A percentile compares a stretch with the other conserved stretches of the same genome.
Conservation (phyloP, 768 basidiomycete genomes). For the Suillus discolor region DNA sequence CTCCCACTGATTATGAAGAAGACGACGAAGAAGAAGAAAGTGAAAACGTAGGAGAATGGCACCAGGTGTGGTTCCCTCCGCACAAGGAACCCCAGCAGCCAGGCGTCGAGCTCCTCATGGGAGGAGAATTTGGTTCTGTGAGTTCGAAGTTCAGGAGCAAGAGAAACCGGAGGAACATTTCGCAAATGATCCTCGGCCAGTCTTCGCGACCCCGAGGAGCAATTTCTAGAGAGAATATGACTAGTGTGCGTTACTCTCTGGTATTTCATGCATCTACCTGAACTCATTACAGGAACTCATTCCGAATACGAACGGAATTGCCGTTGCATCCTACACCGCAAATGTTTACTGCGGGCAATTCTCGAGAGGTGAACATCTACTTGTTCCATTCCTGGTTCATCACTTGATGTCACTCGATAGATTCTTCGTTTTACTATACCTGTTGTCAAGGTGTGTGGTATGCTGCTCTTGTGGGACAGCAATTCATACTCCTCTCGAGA, state of each 20-base stretch:
- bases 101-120: conserved; percentile 66
- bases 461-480: neutral
- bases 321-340: conserved; percentile 69
- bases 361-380: conserved; percentile 55
- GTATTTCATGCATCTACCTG: conserved; percentile 1
- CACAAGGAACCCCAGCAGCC: conserved; percentile 61
- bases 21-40: conserved; percentile 39
- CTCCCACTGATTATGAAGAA: conserved; percentile 44
- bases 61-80: conserved; percentile 37
- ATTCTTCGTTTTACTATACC: conserved; percentile 92
- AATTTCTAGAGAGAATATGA: conserved; percentile 53
- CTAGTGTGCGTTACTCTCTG: conserved; percentile 46
- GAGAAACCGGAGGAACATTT: conserved; percentile 47
- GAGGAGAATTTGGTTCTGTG: conserved; percentile 81
- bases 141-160: conserved; percentile 49
- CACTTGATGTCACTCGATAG: conserved; percentile 37
- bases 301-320: conserved; percentile 80
- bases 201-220: conserved; percentile 35
- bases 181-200: conserved; percentile 49
- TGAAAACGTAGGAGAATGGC: conserved; percentile 21
- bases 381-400: conserved; percentile 9
- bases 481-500: conserved; percentile 46
- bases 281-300: conserved; percentile 55
- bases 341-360: conserved; percentile 89
- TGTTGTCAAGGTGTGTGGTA: conserved; percentile 72